Conservation (phyloP, 1,284 basidiomycete genomes). For the Microbotryomycetes sp. region DNA sequence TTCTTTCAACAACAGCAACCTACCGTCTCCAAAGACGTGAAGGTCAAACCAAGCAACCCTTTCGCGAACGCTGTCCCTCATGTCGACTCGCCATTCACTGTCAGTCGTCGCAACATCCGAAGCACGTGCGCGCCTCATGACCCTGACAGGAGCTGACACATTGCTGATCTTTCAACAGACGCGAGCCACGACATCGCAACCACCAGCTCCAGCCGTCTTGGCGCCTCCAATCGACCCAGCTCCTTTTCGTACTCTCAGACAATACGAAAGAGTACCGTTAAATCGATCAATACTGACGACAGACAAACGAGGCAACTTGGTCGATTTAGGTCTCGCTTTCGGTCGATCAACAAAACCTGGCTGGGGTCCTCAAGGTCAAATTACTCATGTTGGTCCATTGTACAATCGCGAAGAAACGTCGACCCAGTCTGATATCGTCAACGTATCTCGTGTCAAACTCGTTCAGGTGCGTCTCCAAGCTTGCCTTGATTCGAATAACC, state of each 20-base stretch:
- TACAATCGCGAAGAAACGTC: no score
- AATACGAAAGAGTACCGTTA: constrained; percentile 49
- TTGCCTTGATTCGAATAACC: background rate
- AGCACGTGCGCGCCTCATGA: background rate
- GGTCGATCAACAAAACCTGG: constrained; percentile 85
- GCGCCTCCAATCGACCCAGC: constrained; percentile 18
- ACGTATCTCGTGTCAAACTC: constrained; percentile 15
- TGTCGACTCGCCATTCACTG: no score
- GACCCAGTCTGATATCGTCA: constrained; percentile 3
- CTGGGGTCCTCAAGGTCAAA: constrained; percentile 74
- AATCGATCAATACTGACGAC: constrained; percentile 53
- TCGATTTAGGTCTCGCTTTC: constrained; percentile 76
- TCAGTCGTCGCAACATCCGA: background rate
- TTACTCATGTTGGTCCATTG: constrained; percentile 69
- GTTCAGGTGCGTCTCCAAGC: constrained; percentile 15
- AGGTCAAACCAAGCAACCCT: no score
- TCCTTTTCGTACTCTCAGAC: constrained; percentile 54
- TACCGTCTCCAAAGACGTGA: no score
- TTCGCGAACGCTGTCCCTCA: no score
- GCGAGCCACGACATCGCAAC: background rate
- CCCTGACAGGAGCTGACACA: background rate
- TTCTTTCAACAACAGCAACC: constrained; percentile 52
- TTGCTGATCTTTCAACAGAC: constrained; percentile 11
- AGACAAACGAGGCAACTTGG: constrained; percentile 58
- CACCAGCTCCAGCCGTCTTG: constrained; percentile 1